These are phyloP conservation scores for Aspergillus sp. DNA, from an alignment of 2,329 filamentous ascomycete species.

Conservation along the genomic window DNA sequence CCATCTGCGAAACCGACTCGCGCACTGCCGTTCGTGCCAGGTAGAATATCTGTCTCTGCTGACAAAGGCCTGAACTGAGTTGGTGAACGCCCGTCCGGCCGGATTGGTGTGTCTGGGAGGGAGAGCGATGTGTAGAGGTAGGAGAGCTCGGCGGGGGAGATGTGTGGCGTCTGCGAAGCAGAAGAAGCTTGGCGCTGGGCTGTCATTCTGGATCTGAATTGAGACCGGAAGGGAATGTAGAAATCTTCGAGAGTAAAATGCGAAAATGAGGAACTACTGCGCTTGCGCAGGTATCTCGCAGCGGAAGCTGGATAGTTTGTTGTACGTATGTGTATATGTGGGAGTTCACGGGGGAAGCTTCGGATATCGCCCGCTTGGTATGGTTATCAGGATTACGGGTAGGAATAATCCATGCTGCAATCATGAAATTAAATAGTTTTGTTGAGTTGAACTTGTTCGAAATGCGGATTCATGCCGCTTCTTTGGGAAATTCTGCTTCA, in stretches of 20 bases:
- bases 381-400: not conserved
- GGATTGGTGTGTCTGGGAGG: slow-evolving; percentile 71
- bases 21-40: slow-evolving; percentile 86
- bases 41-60: slow-evolving; percentile 87
- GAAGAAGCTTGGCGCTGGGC: slow-evolving; percentile 60
- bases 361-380: not conserved
- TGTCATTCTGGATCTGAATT: slow-evolving; percentile 51
- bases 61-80: slow-evolving; percentile 87
- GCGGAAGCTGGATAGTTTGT: not conserved
- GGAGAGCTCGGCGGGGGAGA: slow-evolving; percentile 93
- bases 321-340: not conserved
- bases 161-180: slow-evolving; percentile 55
- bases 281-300: no score
- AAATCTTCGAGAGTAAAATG: no score
- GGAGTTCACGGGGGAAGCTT: not conserved
- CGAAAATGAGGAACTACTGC: no score
- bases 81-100: slow-evolving; percentile 78
- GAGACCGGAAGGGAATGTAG: no score
- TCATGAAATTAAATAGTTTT: not conserved
- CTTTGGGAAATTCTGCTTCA: slow-evolving; percentile 32
- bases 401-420: not conserved
- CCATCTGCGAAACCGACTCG: slow-evolving; percentile 93
- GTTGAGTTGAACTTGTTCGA: not conserved
- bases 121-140: slow-evolving; percentile 89
- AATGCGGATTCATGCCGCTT: not conserved